phyloP scores from a whole-genome alignment of 345 rosid genomes.

The Clarkia xantiana region DNA sequence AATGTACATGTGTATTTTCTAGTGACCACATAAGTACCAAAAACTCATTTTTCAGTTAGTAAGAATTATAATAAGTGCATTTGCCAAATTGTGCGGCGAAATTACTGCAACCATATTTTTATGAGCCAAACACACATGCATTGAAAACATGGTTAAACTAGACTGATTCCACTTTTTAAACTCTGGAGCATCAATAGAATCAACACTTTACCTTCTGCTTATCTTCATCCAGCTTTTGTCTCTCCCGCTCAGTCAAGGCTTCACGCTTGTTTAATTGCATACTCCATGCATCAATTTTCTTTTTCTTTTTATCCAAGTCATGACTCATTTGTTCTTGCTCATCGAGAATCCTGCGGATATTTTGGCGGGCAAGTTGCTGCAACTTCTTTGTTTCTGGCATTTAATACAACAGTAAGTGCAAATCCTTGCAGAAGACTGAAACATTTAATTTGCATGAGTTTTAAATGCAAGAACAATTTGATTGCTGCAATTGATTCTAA shows the following conservation, averaged over 20 bases:
- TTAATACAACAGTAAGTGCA: constrained; percentile 1
- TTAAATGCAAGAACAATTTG: neutral
- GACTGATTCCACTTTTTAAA: too few relatives aligned
- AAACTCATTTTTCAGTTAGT: too few relatives aligned
- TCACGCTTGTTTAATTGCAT: constrained; percentile 65
- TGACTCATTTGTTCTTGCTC: constrained; percentile 51
- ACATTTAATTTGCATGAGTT: too few relatives aligned
- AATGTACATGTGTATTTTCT: too few relatives aligned
- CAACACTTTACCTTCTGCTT: constrained; percentile 39
- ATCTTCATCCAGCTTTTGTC: constrained; percentile 78
- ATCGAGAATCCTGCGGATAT: constrained; percentile 43
- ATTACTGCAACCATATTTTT: too few relatives aligned
- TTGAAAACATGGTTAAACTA: too few relatives aligned
- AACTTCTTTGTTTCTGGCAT: constrained; percentile 62
- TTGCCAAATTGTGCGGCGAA: too few relatives aligned
- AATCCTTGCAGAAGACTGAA: neutral
- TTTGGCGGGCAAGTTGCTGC: constrained; percentile 51
- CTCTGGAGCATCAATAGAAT: neutral
- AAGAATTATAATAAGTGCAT: too few relatives aligned
- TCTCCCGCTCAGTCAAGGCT: constrained; percentile 67
- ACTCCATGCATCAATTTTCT: constrained; percentile 37
- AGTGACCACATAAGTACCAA: too few relatives aligned
- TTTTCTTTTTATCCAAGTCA: constrained; percentile 54
- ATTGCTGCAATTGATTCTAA: neutral
- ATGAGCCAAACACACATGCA: too few relatives aligned